A percentile compares a stretch with the other conserved stretches of the same genome.
These are phyloP conservation scores for Metarhizium guizhouense DNA, from an alignment of 2,329 filamentous ascomycete genomes.

Conservation along the genomic window DNA sequence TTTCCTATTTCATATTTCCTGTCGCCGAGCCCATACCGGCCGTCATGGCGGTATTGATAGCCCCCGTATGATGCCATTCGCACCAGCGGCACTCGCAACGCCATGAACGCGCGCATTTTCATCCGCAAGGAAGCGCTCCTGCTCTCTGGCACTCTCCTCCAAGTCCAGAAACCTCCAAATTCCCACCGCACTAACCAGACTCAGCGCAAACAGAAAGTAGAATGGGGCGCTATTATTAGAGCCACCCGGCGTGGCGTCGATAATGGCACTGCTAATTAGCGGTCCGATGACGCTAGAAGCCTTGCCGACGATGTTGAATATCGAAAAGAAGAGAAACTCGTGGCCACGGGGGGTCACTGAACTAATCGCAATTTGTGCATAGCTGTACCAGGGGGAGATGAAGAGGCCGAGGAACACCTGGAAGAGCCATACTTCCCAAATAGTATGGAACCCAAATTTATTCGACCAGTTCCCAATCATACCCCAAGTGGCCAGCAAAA, in stretches of 20 bases:
- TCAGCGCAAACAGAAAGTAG: conserved; percentile 55
- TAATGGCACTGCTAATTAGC: conserved; percentile 59
- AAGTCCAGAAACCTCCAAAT: conserved; percentile 49
- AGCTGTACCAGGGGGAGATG: conserved; percentile 62
- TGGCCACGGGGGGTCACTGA: conserved; percentile 60
- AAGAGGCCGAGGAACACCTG: conserved; percentile 54
- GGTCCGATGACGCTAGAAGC: conserved; percentile 60
- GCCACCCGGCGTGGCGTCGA: conserved; percentile 45
- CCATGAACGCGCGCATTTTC: conserved; percentile 15
- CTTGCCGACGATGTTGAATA: conserved; percentile 62
- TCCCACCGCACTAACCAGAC: conserved; percentile 42
- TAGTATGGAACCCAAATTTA: conserved; percentile 33
- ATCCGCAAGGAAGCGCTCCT: conserved; percentile 41
- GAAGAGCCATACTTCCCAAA: conserved; percentile 37
- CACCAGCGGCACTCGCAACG: background rate
- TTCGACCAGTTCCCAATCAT: conserved; percentile 38
- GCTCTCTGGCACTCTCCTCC: conserved; percentile 50
- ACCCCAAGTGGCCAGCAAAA: conserved; percentile 45
- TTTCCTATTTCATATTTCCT: no score
- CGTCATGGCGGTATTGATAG: no score
- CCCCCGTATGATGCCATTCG: no score
- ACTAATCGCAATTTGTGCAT: conserved; percentile 62
- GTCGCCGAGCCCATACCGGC: no score
- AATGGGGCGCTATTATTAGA: conserved; percentile 55
- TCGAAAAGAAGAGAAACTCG: conserved; percentile 61